Evolutionary conservation across 345 rosid species (phyloP).

Genomic region (Heritiera littoralis): DNA sequence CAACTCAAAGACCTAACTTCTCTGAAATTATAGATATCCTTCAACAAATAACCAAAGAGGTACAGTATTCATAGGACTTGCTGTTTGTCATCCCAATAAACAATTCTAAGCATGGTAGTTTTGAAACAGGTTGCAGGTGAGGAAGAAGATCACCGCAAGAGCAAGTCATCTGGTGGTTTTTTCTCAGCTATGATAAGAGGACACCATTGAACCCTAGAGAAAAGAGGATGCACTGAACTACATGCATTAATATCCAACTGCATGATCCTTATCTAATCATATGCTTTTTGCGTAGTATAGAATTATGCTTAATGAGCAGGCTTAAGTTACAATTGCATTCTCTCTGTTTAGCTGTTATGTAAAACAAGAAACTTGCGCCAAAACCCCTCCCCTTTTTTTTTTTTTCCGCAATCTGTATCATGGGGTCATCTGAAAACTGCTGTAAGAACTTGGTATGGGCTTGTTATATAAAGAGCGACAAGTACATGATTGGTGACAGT

Average conservation of each 20-base stretch:
- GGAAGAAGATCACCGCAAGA: constrained; percentile 48
- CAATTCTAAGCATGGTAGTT: constrained; percentile 19
- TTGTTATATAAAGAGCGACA: neutral
- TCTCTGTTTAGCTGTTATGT: no score
- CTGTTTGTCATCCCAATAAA: neutral
- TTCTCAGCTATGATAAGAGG: constrained; percentile 54
- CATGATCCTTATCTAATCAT: constrained; percentile 17
- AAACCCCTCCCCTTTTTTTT: neutral
- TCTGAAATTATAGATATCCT: constrained; percentile 67
- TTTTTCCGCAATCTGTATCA: neutral
- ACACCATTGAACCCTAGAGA: constrained; percentile 43
- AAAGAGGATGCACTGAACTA: constrained; percentile 26
- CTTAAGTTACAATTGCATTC: neutral
- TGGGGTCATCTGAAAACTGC: neutral
- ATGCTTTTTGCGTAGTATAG: constrained; percentile 41
- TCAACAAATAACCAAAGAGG: constrained; percentile 67
- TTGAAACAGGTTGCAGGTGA: constrained; percentile 58
- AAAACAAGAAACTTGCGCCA: no score
- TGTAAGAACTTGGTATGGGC: neutral
- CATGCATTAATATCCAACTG: constrained; percentile 23
- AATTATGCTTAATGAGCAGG: constrained; percentile 11
- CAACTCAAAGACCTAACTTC: constrained; percentile 79
- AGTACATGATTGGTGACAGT: neutral
- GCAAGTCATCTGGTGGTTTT: constrained; percentile 43
- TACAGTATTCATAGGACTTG: constrained; percentile 27